A percentile compares a stretch with the other conserved stretches of the same genome.
Conservation (phyloP, 441 rosid species). For the Populus hybrid region DNA sequence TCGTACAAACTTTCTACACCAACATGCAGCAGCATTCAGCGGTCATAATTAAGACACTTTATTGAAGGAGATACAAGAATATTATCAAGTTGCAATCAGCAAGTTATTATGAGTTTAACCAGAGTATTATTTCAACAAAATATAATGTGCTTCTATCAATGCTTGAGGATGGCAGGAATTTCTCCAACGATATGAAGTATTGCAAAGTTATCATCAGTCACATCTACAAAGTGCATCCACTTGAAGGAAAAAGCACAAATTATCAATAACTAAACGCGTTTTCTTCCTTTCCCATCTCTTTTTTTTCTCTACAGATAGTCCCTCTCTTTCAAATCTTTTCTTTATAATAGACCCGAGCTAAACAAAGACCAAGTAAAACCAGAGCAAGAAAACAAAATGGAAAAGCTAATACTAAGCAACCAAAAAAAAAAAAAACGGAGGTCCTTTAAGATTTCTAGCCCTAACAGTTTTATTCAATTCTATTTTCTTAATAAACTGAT, state of each 20-base stretch:
- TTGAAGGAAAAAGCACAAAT: neutral
- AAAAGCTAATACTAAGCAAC: neutral
- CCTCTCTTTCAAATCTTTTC: neutral
- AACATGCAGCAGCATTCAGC: neutral
- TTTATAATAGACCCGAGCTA: neutral
- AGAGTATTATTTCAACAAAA: neutral
- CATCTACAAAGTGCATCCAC: neutral
- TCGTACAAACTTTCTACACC: neutral
- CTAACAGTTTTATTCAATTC: neutral
- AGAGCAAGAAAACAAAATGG: neutral
- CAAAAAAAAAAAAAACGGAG: neutral
- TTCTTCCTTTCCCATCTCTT: neutral
- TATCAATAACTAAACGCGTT: neutral
- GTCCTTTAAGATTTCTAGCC: neutral
- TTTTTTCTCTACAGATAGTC: neutral
- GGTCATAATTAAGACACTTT: neutral
- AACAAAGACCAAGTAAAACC: neutral
- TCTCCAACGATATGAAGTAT: neutral
- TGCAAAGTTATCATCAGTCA: constrained; percentile 2
- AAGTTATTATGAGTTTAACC: neutral
- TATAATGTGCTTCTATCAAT: neutral
- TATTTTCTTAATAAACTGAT: neutral
- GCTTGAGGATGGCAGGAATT: neutral
- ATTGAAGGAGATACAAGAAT: neutral
- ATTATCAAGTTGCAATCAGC: neutral